phyloP scores from a whole-genome alignment of 164 flowering plant species.

The Annona cherimola region DNA sequence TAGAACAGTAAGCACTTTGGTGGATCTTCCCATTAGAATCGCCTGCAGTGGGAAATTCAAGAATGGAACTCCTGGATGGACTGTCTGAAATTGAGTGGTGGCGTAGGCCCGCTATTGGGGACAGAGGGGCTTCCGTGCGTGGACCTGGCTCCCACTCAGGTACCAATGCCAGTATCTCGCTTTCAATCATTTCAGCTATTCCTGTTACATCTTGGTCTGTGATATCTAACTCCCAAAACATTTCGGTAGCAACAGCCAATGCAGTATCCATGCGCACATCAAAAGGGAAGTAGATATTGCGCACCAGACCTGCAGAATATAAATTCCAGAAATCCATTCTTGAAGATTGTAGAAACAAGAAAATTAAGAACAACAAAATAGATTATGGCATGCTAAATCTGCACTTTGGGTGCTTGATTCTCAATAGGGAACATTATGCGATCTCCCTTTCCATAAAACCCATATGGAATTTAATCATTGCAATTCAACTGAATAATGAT shows the following conservation, averaged over 20 bases:
- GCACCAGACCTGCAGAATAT: slow-evolving; percentile 51
- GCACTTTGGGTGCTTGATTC: not conserved
- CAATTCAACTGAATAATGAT: not conserved
- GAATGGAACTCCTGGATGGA: slow-evolving; percentile 41
- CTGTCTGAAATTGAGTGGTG: slow-evolving; percentile 45
- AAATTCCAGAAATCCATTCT: slow-evolving; percentile 3
- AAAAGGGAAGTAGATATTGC: slow-evolving; percentile 88
- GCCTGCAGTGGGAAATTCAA: slow-evolving; percentile 34
- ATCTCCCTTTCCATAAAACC: not conserved
- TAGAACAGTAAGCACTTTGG: slow-evolving; percentile 30
- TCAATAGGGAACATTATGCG: not conserved
- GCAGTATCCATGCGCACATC: slow-evolving; percentile 85
- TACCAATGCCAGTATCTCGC: slow-evolving; percentile 68
- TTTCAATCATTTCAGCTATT: slow-evolving; percentile 88
- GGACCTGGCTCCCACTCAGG: slow-evolving; percentile 63
- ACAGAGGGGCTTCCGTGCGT: slow-evolving; percentile 19
- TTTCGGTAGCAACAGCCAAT: slow-evolving; percentile 75
- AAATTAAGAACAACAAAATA: not conserved
- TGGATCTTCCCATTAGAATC: slow-evolving; percentile 28
- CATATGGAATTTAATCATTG: not conserved
- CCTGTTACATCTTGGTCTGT: slow-evolving; percentile 79
- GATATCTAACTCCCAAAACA: slow-evolving; percentile 81
- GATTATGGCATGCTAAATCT: not conserved
- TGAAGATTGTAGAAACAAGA: not conserved
- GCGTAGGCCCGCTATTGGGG: slow-evolving; percentile 21